A percentile compares a stretch with the other conserved stretches of the same genome.
phyloP scores from a whole-genome alignment of 306 rosid species.

The Rosa multiflora region DNA sequence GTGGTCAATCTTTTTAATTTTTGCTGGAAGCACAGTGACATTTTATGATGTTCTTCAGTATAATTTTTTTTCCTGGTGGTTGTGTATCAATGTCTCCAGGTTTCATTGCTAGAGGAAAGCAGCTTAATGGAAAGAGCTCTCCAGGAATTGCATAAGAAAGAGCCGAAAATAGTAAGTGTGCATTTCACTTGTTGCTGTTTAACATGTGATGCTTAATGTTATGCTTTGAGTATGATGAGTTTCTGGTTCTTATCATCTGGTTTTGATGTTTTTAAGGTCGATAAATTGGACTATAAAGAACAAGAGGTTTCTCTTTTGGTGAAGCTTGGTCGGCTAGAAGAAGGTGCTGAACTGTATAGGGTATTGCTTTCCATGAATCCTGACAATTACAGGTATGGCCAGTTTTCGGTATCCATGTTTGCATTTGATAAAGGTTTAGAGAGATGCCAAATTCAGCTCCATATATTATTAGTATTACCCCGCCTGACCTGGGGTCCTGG shows the following conservation, averaged over 20 bases:
- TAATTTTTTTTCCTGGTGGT: constrained; percentile 11
- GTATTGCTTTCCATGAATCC: constrained; percentile 84
- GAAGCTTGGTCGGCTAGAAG: constrained; percentile 77
- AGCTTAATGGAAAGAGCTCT: constrained; percentile 76
- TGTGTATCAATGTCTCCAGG: constrained; percentile 37
- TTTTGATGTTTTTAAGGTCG: constrained; percentile 58
- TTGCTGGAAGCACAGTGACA: constrained; percentile 9
- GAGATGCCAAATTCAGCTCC: neutral
- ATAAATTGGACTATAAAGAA: constrained; percentile 75
- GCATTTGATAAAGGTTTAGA: neutral
- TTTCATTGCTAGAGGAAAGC: constrained; percentile 85
- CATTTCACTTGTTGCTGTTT: constrained; percentile 4
- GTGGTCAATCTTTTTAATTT: neutral
- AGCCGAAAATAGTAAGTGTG: constrained; percentile 69
- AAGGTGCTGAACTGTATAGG: constrained; percentile 65
- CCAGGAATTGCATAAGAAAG: constrained; percentile 80
- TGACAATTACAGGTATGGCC: constrained; percentile 79
- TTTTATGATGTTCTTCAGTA: constrained; percentile 8
- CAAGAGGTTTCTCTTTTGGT: constrained; percentile 87
- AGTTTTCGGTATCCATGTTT: constrained; percentile 10
- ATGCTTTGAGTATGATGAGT: constrained; percentile 19
- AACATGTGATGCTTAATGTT: constrained; percentile 18
- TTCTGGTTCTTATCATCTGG: constrained; percentile 22
- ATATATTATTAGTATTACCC: neutral
- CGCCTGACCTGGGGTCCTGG: too few relatives aligned